phyloP scores from a whole-genome alignment of 73 alveolate genomes.

The Uronychia binucleata region DNA sequence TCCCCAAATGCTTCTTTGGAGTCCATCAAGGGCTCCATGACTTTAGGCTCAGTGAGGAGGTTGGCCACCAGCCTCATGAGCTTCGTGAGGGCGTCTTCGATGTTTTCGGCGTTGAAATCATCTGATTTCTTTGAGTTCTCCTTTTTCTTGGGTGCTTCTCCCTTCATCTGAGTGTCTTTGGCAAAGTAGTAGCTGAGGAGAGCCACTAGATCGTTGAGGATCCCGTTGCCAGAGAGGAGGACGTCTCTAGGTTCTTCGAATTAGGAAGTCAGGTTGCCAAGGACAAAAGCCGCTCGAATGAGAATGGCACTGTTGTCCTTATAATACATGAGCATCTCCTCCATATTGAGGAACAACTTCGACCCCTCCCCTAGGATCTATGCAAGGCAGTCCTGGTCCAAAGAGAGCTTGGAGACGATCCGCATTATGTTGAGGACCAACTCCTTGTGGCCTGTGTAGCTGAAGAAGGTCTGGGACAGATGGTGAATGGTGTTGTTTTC shows the following conservation, averaged over 20 bases:
- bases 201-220: constrained; percentile 3
- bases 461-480: constrained; percentile 13
- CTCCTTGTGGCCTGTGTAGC: constrained; percentile 46
- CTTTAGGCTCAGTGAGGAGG: constrained; percentile 55
- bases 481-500: constrained; percentile 8
- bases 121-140: not conserved
- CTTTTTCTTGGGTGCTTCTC: not conserved
- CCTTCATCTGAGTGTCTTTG: constrained; percentile 16
- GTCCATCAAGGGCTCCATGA: constrained; percentile 8
- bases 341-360: not conserved
- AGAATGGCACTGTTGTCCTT: not conserved
- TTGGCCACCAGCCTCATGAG: constrained; percentile 68
- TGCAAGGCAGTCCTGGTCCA: constrained; percentile 38
- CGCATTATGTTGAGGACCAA: constrained; percentile 52
- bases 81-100: constrained; percentile 65
- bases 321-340: not conserved
- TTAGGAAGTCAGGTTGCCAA: constrained; percentile 73
- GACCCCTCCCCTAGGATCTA: constrained; percentile 12
- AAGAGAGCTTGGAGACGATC: constrained; percentile 55
- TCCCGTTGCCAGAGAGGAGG: constrained; percentile 1
- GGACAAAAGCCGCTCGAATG: constrained; percentile 64
- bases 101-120: constrained; percentile 14
- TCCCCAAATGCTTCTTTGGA: constrained; percentile 23
- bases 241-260: constrained; percentile 51
- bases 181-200: constrained; percentile 4